These are phyloP conservation scores for Cercophora newfieldiana DNA, from an alignment of 495 filamentous ascomycete genomes.

Conservation along the genomic window DNA sequence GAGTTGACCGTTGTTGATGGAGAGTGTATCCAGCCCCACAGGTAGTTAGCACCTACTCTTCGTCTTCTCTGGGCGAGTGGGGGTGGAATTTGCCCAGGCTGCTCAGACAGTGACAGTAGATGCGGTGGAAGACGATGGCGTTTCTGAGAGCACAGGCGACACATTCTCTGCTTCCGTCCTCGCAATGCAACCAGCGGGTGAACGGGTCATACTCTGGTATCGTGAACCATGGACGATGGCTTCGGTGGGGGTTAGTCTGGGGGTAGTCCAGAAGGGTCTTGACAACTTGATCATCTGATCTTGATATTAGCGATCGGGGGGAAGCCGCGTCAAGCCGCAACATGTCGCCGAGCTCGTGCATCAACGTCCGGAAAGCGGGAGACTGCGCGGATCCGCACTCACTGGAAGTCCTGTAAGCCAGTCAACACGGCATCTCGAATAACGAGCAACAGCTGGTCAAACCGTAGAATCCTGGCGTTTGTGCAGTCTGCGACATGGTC, in stretches of 20 bases:
- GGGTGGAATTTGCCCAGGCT: too few relatives aligned
- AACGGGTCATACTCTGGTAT: too few relatives aligned
- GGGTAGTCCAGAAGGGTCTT: background rate
- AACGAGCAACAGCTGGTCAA: background rate
- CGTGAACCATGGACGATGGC: too few relatives aligned
- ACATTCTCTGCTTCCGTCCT: background rate
- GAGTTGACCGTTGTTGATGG: background rate
- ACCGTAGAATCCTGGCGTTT: background rate
- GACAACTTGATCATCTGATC: background rate
- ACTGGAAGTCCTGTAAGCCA: background rate
- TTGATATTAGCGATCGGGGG: background rate
- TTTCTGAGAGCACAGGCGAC: conserved; percentile 6
- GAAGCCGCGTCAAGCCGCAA: conserved; percentile 5
- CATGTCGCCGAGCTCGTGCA: background rate
- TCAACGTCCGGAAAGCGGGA: background rate
- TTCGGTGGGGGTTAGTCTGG: conserved; percentile 8
- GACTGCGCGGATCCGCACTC: background rate
- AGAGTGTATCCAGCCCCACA: background rate
- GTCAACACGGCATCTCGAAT: background rate
- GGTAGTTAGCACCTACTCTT: too few relatives aligned
- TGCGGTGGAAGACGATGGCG: background rate
- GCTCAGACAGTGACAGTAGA: background rate
- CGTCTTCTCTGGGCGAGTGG: too few relatives aligned
- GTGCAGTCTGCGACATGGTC: background rate
- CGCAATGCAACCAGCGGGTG: conserved; percentile 12